Evolutionary conservation across 2,329 filamentous ascomycete species (phyloP).

Genomic region (Calonectria hongkongensis): DNA sequence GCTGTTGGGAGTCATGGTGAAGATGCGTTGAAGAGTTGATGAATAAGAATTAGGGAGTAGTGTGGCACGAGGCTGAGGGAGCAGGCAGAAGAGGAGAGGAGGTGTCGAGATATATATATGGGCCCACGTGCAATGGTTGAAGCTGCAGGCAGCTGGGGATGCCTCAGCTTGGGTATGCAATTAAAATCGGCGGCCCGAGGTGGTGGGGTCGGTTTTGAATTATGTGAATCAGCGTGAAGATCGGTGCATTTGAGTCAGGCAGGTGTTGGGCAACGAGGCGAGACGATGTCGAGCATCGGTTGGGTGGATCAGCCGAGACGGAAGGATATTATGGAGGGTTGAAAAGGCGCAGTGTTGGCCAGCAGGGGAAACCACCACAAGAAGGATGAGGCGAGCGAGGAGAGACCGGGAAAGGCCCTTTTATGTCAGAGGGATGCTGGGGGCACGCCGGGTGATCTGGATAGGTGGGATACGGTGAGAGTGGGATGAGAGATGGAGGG

Average conservation of each 20-base stretch:
- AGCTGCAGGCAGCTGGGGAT: conserved; percentile 49
- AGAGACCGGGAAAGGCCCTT: conserved; percentile 35
- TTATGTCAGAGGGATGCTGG: conserved; percentile 27
- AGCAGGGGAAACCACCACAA: conserved; percentile 17
- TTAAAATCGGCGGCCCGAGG: conserved; percentile 12
- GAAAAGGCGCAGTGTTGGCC: conserved; percentile 3
- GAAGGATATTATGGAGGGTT: conserved; percentile 32
- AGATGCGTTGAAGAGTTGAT: conserved; percentile 24
- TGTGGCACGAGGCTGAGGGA: conserved; percentile 40
- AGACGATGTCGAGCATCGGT: conserved; percentile 27
- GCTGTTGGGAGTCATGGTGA: conserved; percentile 71
- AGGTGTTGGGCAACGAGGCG: conserved; percentile 33
- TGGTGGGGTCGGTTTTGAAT: conserved; percentile 33
- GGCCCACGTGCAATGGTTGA: conserved; percentile 32
- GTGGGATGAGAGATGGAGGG: conserved; percentile 19
- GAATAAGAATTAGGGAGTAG: conserved; percentile 24
- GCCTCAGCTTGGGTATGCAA: conserved; percentile 42
- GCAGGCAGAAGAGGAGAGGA: conserved; percentile 43
- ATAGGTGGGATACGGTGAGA: conserved; percentile 21
- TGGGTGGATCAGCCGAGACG: conserved; percentile 33
- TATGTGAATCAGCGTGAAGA: conserved; percentile 44
- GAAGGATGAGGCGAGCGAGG: conserved; percentile 31
- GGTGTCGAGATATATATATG: conserved; percentile 36
- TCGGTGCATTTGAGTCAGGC: conserved; percentile 32
- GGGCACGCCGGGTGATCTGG: conserved; percentile 12